A percentile compares a stretch with the other conserved stretches of the same genome.
These are phyloP conservation scores for Acer negundo DNA, from an alignment of 345 rosid genomes.

Conservation along the genomic window DNA sequence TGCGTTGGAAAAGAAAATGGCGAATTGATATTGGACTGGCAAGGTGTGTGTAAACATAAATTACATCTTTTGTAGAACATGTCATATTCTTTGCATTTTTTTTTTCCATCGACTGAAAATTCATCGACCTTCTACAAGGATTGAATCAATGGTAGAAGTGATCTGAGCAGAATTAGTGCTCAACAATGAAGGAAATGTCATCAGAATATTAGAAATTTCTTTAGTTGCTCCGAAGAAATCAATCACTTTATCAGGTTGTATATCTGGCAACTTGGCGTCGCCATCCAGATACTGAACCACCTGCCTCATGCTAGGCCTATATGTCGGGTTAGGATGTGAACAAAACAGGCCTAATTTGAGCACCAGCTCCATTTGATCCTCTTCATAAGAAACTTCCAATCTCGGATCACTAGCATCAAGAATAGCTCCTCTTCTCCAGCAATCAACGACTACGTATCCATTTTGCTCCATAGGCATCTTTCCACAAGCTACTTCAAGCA, in stretches of 20 bases:
- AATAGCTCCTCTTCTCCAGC: constrained; percentile 24
- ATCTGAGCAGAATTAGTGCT: constrained; percentile 16
- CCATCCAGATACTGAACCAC: constrained; percentile 39
- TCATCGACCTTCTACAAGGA: constrained; percentile 28
- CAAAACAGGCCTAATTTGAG: constrained; percentile 37
- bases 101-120: too few species aligned
- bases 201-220: too few species aligned
- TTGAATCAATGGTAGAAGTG: constrained; percentile 27
- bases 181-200: not conserved
- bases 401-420: constrained; percentile 18
- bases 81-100: too few species aligned
- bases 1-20: too few species aligned
- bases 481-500: constrained; percentile 56
- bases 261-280: constrained; percentile 16
- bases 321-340: constrained; percentile 19
- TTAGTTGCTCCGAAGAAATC: constrained; percentile 14
- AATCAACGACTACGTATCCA: constrained; percentile 30
- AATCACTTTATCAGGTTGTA: not conserved
- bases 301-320: constrained; percentile 24
- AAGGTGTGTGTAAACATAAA: too few species aligned
- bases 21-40: too few species aligned
- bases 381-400: constrained; percentile 16
- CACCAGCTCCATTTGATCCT: constrained; percentile 36
- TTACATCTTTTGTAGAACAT: too few species aligned
- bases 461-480: constrained; percentile 31